phyloP scores from a whole-genome alignment of 768 basidiomycete species.

The Amanita pallidorosea region DNA sequence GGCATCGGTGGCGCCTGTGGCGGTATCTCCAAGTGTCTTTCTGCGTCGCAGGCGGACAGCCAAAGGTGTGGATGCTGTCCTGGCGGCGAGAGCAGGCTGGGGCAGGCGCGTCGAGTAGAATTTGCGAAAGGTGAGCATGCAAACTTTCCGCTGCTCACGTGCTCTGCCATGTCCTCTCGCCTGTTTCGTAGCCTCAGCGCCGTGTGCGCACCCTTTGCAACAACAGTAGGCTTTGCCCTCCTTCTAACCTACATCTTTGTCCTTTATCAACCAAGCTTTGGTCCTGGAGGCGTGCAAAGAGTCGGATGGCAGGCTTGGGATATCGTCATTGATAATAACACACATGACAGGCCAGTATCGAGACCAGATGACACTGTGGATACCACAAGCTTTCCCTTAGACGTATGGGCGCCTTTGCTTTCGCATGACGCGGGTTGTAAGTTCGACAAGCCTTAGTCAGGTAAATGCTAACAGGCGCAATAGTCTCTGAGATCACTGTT shows the following conservation, averaged over 20 bases:
- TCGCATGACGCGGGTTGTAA: slow-evolving; percentile 69
- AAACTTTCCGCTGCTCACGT: slow-evolving; percentile 3
- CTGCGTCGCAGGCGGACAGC: slow-evolving; percentile 63
- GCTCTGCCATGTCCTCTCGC: slow-evolving; percentile 19
- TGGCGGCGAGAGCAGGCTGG: slow-evolving; percentile 37
- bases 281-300: slow-evolving; percentile 59
- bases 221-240: slow-evolving; percentile 56
- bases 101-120: slow-evolving; percentile 30
- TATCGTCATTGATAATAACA: slow-evolving; percentile 27
- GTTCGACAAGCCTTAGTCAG: slow-evolving; percentile 16
- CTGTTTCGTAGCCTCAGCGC: slow-evolving; percentile 42
- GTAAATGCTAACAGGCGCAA: slow-evolving; percentile 1
- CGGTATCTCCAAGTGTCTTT: slow-evolving; percentile 31
- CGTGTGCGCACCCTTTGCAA: slow-evolving; percentile 45
- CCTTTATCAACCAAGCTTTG: slow-evolving; percentile 68
- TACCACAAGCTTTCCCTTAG: slow-evolving; percentile 64
- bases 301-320: slow-evolving; percentile 93
- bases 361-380: slow-evolving; percentile 31
- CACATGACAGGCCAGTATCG: slow-evolving; percentile 12
- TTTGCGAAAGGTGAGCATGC: slow-evolving; percentile 25
- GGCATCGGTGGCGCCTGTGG: slow-evolving; percentile 32
- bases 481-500: slow-evolving; percentile 77
- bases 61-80: slow-evolving; percentile 61
- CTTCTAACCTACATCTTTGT: slow-evolving; percentile 71
- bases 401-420: slow-evolving; percentile 69